These are phyloP conservation scores for Suillus luteus DNA, from an alignment of 768 basidiomycete genomes.

Conservation along the genomic window DNA sequence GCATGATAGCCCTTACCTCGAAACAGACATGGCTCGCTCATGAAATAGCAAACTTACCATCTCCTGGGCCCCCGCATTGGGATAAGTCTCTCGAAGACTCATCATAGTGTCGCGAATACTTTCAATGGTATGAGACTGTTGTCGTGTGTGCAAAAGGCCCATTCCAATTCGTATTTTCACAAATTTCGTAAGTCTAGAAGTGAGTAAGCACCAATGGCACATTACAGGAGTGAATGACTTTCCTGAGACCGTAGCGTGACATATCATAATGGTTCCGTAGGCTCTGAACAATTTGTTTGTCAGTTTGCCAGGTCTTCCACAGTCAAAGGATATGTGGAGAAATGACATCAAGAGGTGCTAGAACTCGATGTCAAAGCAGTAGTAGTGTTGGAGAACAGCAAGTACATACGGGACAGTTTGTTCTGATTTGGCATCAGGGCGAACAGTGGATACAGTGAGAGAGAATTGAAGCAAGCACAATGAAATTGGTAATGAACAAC, in stretches of 20 bases:
- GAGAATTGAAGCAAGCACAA: not conserved
- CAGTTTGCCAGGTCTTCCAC: conserved; percentile 28
- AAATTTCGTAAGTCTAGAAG: not conserved
- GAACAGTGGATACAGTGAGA: not conserved
- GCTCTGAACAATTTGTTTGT: conserved; percentile 27
- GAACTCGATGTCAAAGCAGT: conserved; percentile 6
- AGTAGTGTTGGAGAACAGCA: not conserved
- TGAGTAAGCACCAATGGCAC: not conserved
- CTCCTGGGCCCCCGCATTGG: conserved; percentile 30
- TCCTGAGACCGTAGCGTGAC: conserved; percentile 25
- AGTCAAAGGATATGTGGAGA: conserved; percentile 15
- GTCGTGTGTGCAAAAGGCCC: conserved; percentile 21
- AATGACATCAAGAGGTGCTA: conserved; percentile 6
- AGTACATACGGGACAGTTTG: conserved; percentile 10
- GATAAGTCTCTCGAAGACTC: conserved; percentile 24
- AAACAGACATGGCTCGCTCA: conserved; percentile 28
- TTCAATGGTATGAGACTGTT: conserved; percentile 16
- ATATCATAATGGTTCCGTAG: conserved; percentile 28
- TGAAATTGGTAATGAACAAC: too few relatives aligned
- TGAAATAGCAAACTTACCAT: conserved; percentile 26
- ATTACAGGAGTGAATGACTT: not conserved
- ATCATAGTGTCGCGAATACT: conserved; percentile 22
- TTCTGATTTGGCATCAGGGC: conserved; percentile 7
- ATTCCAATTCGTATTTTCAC: conserved; percentile 15
- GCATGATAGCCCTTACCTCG: conserved; percentile 19